Evolutionary conservation across 2,329 filamentous ascomycete genomes (phyloP), one percentile per base, ranked within the genome.

Genomic region (Penicillium griseofulvum): DNA sequence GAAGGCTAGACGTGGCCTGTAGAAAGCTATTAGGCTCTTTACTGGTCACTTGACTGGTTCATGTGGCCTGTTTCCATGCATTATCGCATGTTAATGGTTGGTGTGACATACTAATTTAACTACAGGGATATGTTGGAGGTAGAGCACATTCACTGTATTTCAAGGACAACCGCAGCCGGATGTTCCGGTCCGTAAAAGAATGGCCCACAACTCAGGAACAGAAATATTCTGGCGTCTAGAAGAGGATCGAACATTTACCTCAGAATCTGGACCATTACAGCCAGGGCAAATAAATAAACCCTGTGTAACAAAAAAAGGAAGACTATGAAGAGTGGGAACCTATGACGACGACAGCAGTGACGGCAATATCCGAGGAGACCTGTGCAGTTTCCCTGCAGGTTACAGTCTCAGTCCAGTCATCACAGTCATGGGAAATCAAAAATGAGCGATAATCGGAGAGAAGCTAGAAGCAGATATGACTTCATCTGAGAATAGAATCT

Each of bases 21-120:
- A 29, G 46, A 49, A 48, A 17, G 26, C 34, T 22, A 36, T 49
- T 43, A 47, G 49, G 39, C 43, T 42, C 49, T 37, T 16, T 37
- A 36, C 34, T 26, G 49, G 53, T 63, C 62, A 63, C 28, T 59
- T 63, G 62, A 62, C 52, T 33, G 28, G 41, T 41, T 62, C 50
- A 61, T 39, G 43, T 57, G 55, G 46, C 34, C 46, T 10, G 24
- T 31, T 31, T 38, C 17, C 26, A 52, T 52, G 39, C 29, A 9
- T 43, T 43, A 34, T 39, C 24, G 33, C 33, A 49, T 28, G 26
- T 33, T 49, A 43, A 26, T 43, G 50, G 42, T 36, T 53, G 46
- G 36, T 31, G 37, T 24, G 14, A 49, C 47, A 19, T 37, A 14
- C 26, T 29, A 17, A 28, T 43, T 28, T 28, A 29, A 5, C 10